Conservation (phyloP, 2,329 filamentous ascomycete species). For the Aspergillus sp. region DNA sequence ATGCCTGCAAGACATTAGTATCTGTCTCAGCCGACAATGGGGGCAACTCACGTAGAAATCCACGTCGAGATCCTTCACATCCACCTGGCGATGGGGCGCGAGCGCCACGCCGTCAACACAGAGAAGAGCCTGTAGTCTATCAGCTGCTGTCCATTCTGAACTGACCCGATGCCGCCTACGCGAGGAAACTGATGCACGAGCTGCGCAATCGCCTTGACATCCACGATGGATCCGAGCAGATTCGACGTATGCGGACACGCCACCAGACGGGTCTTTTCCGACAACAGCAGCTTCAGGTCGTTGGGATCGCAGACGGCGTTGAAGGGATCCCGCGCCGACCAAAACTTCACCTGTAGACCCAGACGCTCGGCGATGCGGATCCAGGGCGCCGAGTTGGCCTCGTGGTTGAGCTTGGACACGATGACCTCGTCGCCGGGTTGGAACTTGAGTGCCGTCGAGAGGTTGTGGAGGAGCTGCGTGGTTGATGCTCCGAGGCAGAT, state of each 20-base stretch:
- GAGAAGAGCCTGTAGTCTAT: slow-evolving; percentile 51
- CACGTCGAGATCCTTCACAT: slow-evolving; percentile 65
- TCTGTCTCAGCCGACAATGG: neutral
- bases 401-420: slow-evolving; percentile 70
- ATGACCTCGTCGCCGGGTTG: slow-evolving; percentile 63
- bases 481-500: slow-evolving; percentile 64
- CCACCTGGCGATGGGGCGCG: slow-evolving; percentile 68
- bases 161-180: slow-evolving; percentile 8
- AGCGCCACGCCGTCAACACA: slow-evolving; percentile 75
- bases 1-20: slow-evolving; percentile 37
- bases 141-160: neutral
- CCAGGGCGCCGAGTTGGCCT: slow-evolving; percentile 75
- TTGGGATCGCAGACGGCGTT: slow-evolving; percentile 60
- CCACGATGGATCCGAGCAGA: slow-evolving; percentile 67
- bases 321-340: slow-evolving; percentile 50
- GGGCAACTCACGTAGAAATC: slow-evolving; percentile 62
- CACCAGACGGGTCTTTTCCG: slow-evolving; percentile 65
- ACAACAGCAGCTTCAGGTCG: slow-evolving; percentile 59
- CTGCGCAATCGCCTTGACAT: slow-evolving; percentile 34
- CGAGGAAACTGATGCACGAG: slow-evolving; percentile 45
- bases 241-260: slow-evolving; percentile 73
- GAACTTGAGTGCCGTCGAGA: slow-evolving; percentile 57
- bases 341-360: slow-evolving; percentile 67
- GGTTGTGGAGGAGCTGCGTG: slow-evolving; percentile 73
- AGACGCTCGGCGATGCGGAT: slow-evolving; percentile 62